Percentiles rank a stretch among this genome's conserved stretches.
Conservation (phyloP, 2,329 filamentous ascomycete genomes). For the Ambrosiella xylebori region DNA sequence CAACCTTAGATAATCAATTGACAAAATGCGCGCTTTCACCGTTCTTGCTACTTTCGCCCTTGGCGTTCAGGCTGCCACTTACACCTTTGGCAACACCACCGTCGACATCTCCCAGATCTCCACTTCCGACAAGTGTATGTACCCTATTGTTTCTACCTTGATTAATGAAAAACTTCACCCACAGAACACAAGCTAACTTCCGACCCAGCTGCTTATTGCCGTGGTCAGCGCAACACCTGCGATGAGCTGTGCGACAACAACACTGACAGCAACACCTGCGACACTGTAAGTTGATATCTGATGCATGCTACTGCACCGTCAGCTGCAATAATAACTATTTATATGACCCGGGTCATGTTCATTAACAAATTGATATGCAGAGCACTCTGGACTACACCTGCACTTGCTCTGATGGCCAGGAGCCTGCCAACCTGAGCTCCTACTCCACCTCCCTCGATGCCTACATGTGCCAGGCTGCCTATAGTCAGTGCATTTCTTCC, state of each 20-base stretch:
- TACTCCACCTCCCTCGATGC: constrained; percentile 35
- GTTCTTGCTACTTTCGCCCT: constrained; percentile 10
- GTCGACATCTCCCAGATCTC: constrained; percentile 8
- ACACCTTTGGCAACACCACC: constrained; percentile 12
- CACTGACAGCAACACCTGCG: constrained; percentile 27
- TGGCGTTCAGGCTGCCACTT: constrained; percentile 9
- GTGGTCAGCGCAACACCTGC: constrained; percentile 34
- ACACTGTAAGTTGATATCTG: constrained; percentile 23
- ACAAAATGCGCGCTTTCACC: constrained; percentile 12
- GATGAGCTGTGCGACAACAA: constrained; percentile 26
- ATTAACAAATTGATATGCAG: constrained; percentile 16
- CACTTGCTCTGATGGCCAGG: constrained; percentile 30
- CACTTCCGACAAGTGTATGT: constrained; percentile 10
- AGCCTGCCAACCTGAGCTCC: constrained; percentile 33
- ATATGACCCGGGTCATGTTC: not conserved
- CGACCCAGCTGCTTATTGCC: constrained; percentile 32
- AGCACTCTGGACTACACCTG: constrained; percentile 30
- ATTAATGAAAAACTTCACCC: too few species aligned
- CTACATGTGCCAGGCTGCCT: constrained; percentile 35
- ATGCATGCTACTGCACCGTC: not conserved
- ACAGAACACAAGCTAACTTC: constrained; percentile 7
- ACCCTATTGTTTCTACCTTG: not conserved
- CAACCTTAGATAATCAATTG: not conserved
- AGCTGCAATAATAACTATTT: not conserved
- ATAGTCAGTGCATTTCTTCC: constrained; percentile 27